phyloP scores from a whole-genome alignment of 1,284 basidiomycete species.

The Austropuccinia psidii region DNA sequence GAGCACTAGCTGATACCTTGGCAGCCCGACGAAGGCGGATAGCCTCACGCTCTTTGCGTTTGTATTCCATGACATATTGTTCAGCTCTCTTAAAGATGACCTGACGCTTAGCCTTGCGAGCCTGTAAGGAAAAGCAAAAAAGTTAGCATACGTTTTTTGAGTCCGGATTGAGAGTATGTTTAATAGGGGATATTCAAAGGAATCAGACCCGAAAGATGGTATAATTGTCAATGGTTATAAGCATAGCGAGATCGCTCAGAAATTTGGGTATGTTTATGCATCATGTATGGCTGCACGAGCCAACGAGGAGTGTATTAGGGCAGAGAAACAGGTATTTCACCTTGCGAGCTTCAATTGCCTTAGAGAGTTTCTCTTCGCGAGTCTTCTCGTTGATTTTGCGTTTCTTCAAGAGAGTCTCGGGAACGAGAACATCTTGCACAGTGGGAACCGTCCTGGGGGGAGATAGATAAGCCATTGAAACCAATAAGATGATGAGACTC shows the following conservation, averaged over 20 bases:
- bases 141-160: constrained; percentile 28
- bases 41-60: constrained; percentile 87
- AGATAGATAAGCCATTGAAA: neutral
- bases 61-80: constrained; percentile 95
- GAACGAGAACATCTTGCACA: constrained; percentile 53
- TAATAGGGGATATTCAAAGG: neutral
- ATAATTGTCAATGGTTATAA: constrained; percentile 54
- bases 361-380: constrained; percentile 84
- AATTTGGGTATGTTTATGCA: constrained; percentile 59
- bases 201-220: constrained; percentile 98
- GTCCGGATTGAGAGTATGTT: neutral
- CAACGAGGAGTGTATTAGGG: neutral
- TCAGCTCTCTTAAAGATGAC: constrained; percentile 99
- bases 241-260: constrained; percentile 42
- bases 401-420: constrained; percentile 99
- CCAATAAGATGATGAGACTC: no score
- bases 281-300: constrained; percentile 57
- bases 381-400: constrained; percentile 97
- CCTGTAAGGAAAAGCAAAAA: constrained; percentile 52
- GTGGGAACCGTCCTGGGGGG: constrained; percentile 15
- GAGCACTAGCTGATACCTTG: constrained; percentile 51
- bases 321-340: constrained; percentile 53
- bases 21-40: constrained; percentile 90
- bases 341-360: constrained; percentile 82
- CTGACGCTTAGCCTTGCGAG: constrained; percentile 80